Percentiles rank a stretch among this genome's conserved stretches.
Evolutionary conservation across 805 yeast species (phyloP).

Genomic region (Huiozyma naganishii): DNA sequence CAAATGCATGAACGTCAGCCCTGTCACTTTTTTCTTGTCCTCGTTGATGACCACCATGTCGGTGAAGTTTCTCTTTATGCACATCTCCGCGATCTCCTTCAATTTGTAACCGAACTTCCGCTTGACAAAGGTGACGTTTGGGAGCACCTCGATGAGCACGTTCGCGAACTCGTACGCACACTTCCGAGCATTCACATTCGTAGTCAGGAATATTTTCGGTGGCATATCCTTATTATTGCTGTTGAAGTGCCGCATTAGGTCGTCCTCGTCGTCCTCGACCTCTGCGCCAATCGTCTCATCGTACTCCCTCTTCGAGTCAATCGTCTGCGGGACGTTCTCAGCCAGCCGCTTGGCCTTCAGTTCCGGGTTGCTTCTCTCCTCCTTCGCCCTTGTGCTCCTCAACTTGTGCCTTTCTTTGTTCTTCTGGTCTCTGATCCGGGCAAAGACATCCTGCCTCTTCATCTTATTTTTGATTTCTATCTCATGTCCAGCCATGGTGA

Average conservation of each 20-base stretch:
- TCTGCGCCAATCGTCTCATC: slow-evolving; percentile 66
- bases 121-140: slow-evolving; percentile 77
- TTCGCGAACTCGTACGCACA: slow-evolving; percentile 88
- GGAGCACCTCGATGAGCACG: slow-evolving; percentile 69
- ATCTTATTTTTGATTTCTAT: slow-evolving; percentile 61
- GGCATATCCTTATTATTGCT: slow-evolving; percentile 49
- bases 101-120: slow-evolving; percentile 75
- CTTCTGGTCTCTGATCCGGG: slow-evolving; percentile 61
- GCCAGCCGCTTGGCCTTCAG: slow-evolving; percentile 68
- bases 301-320: slow-evolving; percentile 72
- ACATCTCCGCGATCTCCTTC: slow-evolving; percentile 77
- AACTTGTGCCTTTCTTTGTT: slow-evolving; percentile 67
- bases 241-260: slow-evolving; percentile 30
- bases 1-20: slow-evolving; percentile 83
- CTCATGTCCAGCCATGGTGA: slow-evolving; percentile 28
- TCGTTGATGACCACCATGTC: slow-evolving; percentile 86
- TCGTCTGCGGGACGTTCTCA: slow-evolving; percentile 69
- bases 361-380: slow-evolving; percentile 75
- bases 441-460: slow-evolving; percentile 67
- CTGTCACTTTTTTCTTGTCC: slow-evolving; percentile 85
- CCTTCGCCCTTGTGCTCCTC: slow-evolving; percentile 77
- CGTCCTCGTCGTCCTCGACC: slow-evolving; percentile 16
- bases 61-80: slow-evolving; percentile 75
- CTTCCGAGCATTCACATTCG: slow-evolving; percentile 76
- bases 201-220: slow-evolving; percentile 85